These are phyloP conservation scores for Xanthoceras sorbifolium DNA, from an alignment of 345 rosid genomes.

Conservation along the genomic window DNA sequence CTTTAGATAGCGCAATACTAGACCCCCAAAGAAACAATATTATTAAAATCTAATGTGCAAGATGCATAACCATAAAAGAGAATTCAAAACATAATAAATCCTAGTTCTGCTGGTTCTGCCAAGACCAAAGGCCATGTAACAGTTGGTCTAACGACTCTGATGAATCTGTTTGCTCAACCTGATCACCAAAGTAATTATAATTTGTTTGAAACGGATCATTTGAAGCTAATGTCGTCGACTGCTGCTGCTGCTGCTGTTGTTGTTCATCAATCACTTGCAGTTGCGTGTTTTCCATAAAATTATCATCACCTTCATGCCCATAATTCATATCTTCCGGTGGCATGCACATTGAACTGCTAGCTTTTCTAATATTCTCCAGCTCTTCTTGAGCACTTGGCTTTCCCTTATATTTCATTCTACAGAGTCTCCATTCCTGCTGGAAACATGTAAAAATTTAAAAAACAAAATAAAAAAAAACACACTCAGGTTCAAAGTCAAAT, in stretches of 20 bases:
- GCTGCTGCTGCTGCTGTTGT: not conserved
- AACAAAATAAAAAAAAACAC: not conserved
- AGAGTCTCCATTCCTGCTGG: slow-evolving; percentile 23
- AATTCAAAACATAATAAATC: too few species aligned
- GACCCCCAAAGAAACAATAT: not conserved
- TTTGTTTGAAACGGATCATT: not conserved
- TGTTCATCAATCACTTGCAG: not conserved
- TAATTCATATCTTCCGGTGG: not conserved
- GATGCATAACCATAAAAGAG: not conserved
- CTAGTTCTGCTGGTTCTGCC: not conserved
- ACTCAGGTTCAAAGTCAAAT: not conserved
- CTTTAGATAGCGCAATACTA: too few species aligned
- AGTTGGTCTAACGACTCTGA: not conserved
- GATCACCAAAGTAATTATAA: not conserved
- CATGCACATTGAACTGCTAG: not conserved
- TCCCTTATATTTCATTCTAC: slow-evolving; percentile 26
- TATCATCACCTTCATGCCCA: not conserved
- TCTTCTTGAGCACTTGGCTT: slow-evolving; percentile 22
- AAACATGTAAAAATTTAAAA: not conserved
- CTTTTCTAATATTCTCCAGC: not conserved
- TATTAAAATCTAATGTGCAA: too few species aligned
- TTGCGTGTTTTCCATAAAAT: too few species aligned
- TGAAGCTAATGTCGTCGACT: not conserved
- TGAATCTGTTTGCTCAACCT: not conserved
- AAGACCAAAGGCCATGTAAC: slow-evolving; percentile 6